These are phyloP conservation scores for Zygotorulaspora mrakii DNA, from an alignment of 1,139 yeast species.

Conservation along the genomic window DNA sequence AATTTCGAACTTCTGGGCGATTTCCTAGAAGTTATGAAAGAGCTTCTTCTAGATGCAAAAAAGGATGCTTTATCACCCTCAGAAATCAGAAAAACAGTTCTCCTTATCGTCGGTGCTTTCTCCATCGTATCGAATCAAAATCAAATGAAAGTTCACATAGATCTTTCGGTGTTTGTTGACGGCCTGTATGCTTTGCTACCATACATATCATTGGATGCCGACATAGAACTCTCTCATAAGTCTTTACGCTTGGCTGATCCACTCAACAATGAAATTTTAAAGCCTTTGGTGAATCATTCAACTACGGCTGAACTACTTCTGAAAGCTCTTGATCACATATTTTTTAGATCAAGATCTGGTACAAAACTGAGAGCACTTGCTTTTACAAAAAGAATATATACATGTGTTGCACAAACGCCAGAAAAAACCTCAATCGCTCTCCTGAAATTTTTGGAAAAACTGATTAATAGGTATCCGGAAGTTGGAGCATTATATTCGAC, in stretches of 20 bases:
- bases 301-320: constrained; percentile 84
- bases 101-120: constrained; percentile 88
- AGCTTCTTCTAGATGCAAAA: constrained; percentile 57
- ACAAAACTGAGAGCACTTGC: constrained; percentile 72
- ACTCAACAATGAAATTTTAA: constrained; percentile 44
- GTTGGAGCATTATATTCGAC: constrained; percentile 76
- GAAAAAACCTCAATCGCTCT: constrained; percentile 82
- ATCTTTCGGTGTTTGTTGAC: constrained; percentile 66
- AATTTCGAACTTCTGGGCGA: constrained; percentile 91
- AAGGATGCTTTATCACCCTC: constrained; percentile 41
- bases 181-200: constrained; percentile 66
- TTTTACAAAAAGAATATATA: constrained; percentile 74
- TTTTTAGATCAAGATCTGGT: constrained; percentile 73
- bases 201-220: constrained; percentile 71
- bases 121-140: constrained; percentile 75
- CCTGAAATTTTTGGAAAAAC: constrained; percentile 70
- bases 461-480: constrained; percentile 65
- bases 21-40: constrained; percentile 81
- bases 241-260: constrained; percentile 79
- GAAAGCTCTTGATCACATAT: constrained; percentile 72
- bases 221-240: constrained; percentile 80
- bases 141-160: constrained; percentile 59
- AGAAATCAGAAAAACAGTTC: constrained; percentile 60
- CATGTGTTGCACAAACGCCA: constrained; percentile 68
- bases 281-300: constrained; percentile 77